Evolutionary conservation across 2,329 filamentous ascomycete genomes (phyloP), one percentile per base, ranked within the genome.

Genomic region (Simplicillium sp.): DNA sequence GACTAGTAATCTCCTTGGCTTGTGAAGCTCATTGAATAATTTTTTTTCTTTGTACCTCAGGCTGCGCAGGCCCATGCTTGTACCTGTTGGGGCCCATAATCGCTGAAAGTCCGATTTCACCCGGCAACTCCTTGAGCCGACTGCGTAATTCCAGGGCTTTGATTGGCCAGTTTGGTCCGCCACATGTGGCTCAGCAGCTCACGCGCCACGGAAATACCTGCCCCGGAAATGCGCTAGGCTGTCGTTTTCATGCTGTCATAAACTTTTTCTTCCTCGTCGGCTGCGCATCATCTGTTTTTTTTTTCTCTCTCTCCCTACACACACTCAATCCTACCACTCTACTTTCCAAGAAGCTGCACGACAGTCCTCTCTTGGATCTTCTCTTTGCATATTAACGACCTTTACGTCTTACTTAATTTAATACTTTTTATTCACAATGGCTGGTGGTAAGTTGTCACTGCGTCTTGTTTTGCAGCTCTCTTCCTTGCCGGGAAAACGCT

Each of bases 381-480:
- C n/a, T 47, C 41, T 37, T 45, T 40, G 40, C 47, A 47, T 39
- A 41, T 34, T 50, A 35, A 46, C 42, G 17, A 45, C 36, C 31
- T 42, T 37, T 17, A 43, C 40, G 35, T 48, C 41, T 46, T 40
- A 45, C 36, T 48, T 46, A 49, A 40, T 47, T 44, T 48, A 47
- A 38, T 44, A 49, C 44, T 37, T 18, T 39, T 38, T 46, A 43
- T 44, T 42, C 40, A 33, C 56, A 61, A 67, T 67, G 64, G 64
- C 64, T 61, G 63, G 62, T 53, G 64, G 64, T 67, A 63, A 67
- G 64, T 67, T 40, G 16, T 25, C 43, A 15, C 15, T 13, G 31
- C 16, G 31, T 12, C 32, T 20, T 29, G 28, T 17, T 31, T 40
- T 37, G 39, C 29, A 13, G 29, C 42, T 44, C 43, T 34, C 29